Conservation (phyloP, 805 yeast genomes). For the Schwanniomyces vanrijiae region DNA sequence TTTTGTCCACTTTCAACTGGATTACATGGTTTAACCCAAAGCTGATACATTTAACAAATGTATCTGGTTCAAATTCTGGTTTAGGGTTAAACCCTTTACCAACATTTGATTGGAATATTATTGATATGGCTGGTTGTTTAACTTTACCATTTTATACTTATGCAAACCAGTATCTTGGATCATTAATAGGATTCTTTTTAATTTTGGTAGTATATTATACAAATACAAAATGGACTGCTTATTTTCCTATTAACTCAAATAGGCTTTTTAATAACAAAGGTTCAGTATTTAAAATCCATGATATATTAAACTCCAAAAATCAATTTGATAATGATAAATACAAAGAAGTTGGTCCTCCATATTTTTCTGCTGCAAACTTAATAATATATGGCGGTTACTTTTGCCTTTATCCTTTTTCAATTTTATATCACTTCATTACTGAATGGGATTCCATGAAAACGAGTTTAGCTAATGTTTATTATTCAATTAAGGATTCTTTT, state of each 20-base stretch:
- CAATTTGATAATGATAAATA: conserved; percentile 48
- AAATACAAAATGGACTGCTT: conserved; percentile 51
- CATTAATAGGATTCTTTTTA: conserved; percentile 30
- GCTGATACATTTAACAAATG: conserved; percentile 39
- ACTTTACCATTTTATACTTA: conserved; percentile 45
- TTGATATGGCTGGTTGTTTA: conserved; percentile 38
- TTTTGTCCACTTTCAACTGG: conserved; percentile 44
- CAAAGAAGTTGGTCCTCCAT: conserved; percentile 62
- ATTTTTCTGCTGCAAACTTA: conserved; percentile 60
- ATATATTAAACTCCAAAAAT: conserved; percentile 44
- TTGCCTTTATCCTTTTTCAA: conserved; percentile 55
- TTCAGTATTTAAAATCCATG: conserved; percentile 43
- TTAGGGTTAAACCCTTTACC: conserved; percentile 45
- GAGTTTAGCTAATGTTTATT: conserved; percentile 36
- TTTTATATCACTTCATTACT: conserved; percentile 46
- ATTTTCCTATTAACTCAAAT: conserved; percentile 54
- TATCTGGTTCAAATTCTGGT: conserved; percentile 37
- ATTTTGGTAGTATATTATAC: conserved; percentile 41
- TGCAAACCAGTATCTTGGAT: conserved; percentile 39
- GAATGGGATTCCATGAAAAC: conserved; percentile 45
- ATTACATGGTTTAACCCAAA: conserved; percentile 44
- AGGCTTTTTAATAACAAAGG: conserved; percentile 54
- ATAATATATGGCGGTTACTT: conserved; percentile 59
- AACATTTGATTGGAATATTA: conserved; percentile 43
- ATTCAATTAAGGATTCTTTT: conserved; percentile 28